Base-by-base conservation (phyloP, 2,329 filamentous ascomycete genomes). In the Apiospora hydei region DNA sequence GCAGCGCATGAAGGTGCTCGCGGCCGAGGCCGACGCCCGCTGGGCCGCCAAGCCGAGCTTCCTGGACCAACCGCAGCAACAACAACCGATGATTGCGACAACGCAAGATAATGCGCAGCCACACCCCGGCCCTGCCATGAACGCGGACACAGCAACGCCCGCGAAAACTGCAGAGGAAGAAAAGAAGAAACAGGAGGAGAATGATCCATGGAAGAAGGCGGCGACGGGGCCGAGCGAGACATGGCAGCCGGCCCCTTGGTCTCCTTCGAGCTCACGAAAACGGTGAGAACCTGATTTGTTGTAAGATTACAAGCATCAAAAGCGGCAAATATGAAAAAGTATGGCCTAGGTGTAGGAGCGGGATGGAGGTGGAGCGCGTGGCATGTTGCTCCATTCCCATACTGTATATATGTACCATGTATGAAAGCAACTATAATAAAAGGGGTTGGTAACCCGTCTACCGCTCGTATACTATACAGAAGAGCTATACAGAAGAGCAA, bases 191-290 rank as follows among this genome's bases (percentile, higher is more conserved):
- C 70, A 70, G 70, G 70, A 73, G 18, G 73, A 71, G 3, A 76
- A 82, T 1, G 86, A 91, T 77, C 90, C 91, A 2, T 93, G 91
- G 90, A 87, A 87, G 43, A 85, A 84, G 74, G 84, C 86, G 0
- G 84, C 77, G 26, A 77, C 80, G n/a, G 83, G 85, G 0, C 89
- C 90, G 0, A 85, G 90, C 70, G 90, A 93, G 78, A 84, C 82
- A n/a, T 93, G 91, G 90, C 90, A 93, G 80, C 92, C 92, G 0
- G 79, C 88, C 67, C 83, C 89, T 3, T 94, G 92, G 92, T 83
- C 80, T 6, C 89, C 89, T 4, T 80, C 81, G 2, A 75, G 84
- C n/a, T 71, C 78, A 30, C 68, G 80, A 43, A 84, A 82, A 76
- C 77, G 80, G 72, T 83, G 77, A 80, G n/a, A 66, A 34, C 21